These are phyloP conservation scores for Cornus controversa DNA, from an alignment of 148 eudicot species.

Conservation along the genomic window DNA sequence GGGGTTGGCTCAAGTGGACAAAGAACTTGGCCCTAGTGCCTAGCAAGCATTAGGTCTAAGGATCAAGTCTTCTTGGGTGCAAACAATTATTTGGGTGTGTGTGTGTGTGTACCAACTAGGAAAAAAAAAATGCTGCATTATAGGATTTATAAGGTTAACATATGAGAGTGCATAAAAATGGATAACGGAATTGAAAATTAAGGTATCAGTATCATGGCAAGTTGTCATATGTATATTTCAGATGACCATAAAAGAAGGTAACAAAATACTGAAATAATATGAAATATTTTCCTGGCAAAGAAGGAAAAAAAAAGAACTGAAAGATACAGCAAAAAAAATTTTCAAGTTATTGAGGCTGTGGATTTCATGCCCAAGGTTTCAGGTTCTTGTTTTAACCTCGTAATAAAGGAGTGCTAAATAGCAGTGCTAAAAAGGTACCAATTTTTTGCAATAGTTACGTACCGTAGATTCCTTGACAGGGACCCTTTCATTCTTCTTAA, in stretches of 20 bases:
- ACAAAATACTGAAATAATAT: not conserved
- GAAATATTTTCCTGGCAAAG: not conserved
- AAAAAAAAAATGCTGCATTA: not conserved
- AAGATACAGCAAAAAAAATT: not conserved
- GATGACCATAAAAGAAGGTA: not conserved
- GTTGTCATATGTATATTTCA: not conserved
- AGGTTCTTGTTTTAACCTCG: not conserved
- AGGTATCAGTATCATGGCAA: not conserved
- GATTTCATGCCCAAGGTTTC: not conserved
- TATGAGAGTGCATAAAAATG: not conserved
- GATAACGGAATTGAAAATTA: not conserved
- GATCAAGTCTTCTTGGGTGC: too few relatives aligned
- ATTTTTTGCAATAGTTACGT: constrained; percentile 12
- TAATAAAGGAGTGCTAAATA: not conserved
- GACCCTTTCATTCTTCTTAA: constrained; percentile 38
- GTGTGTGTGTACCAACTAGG: too few relatives aligned
- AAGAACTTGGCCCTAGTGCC: too few relatives aligned
- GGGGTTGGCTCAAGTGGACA: too few relatives aligned
- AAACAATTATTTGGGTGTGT: too few relatives aligned
- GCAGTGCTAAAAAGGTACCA: not conserved
- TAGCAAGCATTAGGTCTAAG: too few relatives aligned
- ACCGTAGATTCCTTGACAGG: constrained; percentile 44
- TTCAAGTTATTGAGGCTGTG: not conserved
- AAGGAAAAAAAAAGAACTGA: not conserved
- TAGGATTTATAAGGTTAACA: not conserved